These are phyloP conservation scores for Cyclotella distinguenda DNA, from an alignment of 108 stramenopile species.

Conservation along the genomic window DNA sequence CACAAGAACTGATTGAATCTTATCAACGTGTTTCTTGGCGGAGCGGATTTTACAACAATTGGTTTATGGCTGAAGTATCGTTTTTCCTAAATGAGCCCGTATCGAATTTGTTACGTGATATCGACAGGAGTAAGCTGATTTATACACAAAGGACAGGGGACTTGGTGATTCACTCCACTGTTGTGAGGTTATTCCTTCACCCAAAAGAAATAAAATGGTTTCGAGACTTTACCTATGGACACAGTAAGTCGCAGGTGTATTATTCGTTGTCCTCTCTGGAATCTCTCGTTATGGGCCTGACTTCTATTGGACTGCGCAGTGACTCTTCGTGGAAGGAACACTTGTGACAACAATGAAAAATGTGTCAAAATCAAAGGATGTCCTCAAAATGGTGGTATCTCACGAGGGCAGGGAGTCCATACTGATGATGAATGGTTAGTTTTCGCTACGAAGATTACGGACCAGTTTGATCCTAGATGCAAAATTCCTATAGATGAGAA, in stretches of 20 bases:
- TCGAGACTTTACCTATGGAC: constrained; percentile 78
- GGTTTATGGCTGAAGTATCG: constrained; percentile 62
- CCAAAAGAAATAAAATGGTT: constrained; percentile 71
- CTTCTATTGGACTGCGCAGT: background rate
- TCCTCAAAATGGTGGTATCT: constrained; percentile 30
- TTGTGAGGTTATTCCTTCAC: constrained; percentile 61
- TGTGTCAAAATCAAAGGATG: constrained; percentile 11
- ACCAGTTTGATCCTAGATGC: constrained; percentile 8
- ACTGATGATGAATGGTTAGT: constrained; percentile 14
- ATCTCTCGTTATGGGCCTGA: background rate
- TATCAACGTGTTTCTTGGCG: constrained; percentile 28
- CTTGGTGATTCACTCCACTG: constrained; percentile 75
- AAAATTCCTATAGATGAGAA: background rate
- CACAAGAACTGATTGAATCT: constrained; percentile 3
- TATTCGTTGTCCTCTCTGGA: background rate
- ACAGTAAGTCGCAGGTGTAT: constrained; percentile 21
- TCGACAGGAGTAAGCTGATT: constrained; percentile 69
- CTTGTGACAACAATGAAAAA: background rate
- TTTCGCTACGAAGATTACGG: constrained; percentile 2
- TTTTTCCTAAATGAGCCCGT: constrained; percentile 56
- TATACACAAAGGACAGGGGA: constrained; percentile 72
- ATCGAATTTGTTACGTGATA: constrained; percentile 50
- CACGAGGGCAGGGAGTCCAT: constrained; percentile 16
- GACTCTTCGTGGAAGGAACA: constrained; percentile 5
- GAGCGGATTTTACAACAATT: constrained; percentile 80